Conservation (phyloP, 2,329 filamentous ascomycete genomes). For the Aspergillus novoparasiticus region DNA sequence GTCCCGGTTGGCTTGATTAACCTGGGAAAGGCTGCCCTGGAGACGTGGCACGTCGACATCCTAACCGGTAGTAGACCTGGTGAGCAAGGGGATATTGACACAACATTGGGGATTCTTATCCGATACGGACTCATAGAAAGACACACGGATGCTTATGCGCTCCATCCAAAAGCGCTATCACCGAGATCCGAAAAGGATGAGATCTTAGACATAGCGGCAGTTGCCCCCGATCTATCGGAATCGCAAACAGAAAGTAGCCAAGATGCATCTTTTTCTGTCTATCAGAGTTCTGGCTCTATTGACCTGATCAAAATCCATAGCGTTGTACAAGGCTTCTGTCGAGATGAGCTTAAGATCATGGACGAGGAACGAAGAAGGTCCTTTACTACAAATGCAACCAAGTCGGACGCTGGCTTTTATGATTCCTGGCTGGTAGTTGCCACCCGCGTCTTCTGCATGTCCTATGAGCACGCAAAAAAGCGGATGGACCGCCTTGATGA, state of each 20-base stretch:
- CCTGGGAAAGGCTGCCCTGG: conserved; percentile 50
- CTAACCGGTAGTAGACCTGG: conserved; percentile 38
- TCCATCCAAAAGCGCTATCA: conserved; percentile 20
- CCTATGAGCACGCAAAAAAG: conserved; percentile 44
- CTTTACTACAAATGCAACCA: conserved; percentile 5
- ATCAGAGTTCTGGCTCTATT: conserved; percentile 34
- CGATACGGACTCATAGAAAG: conserved; percentile 50
- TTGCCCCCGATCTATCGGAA: conserved; percentile 33
- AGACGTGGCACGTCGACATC: conserved; percentile 39
- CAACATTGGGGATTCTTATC: conserved; percentile 48
- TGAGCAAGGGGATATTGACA: conserved; percentile 46
- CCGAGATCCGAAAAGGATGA: conserved; percentile 27
- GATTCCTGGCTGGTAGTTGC: conserved; percentile 48
- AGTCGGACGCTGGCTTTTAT: conserved; percentile 37
- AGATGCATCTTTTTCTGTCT: conserved; percentile 35
- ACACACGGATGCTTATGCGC: conserved; percentile 36
- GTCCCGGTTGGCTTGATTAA: conserved; percentile 68
- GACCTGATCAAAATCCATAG: conserved; percentile 52
- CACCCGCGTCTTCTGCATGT: conserved; percentile 44
- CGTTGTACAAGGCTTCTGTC: conserved; percentile 51
- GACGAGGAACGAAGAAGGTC: conserved; percentile 30
- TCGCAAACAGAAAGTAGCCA: conserved; percentile 40
- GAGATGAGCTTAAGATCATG: conserved; percentile 47
- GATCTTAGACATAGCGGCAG: conserved; percentile 22
- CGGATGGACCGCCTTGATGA: conserved; percentile 42